A percentile compares a stretch with the other conserved stretches of the same genome.
phyloP scores from a whole-genome alignment of 192 early-diverging fungal species.

The Geosiphon pyriformis region DNA sequence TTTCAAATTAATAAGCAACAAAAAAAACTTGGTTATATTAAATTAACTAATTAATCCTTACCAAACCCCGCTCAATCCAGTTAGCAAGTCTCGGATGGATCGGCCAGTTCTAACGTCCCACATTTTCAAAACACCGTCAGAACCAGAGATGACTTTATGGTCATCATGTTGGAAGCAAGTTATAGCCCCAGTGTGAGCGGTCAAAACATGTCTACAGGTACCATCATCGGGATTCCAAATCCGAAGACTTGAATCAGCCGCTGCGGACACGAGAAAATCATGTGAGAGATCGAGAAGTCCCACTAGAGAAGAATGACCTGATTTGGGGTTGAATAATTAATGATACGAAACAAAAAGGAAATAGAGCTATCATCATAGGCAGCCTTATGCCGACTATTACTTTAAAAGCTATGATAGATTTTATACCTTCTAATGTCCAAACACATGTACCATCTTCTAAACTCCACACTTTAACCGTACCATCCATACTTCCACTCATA shows the following conservation, averaged over 20 bases:
- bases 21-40: background rate
- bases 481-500: slow-evolving; percentile 93
- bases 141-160: slow-evolving; percentile 88
- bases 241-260: slow-evolving; percentile 89
- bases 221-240: slow-evolving; percentile 80
- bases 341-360: too few relatives aligned
- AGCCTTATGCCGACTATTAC: background rate
- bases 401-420: slow-evolving; percentile 48
- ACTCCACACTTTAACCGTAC: slow-evolving; percentile 90
- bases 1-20: background rate
- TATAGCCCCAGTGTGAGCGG: slow-evolving; percentile 83
- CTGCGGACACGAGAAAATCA: slow-evolving; percentile 86
- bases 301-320: slow-evolving; percentile 91
- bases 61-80: slow-evolving; percentile 86
- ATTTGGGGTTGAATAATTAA: too few relatives aligned
- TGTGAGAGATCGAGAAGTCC: slow-evolving; percentile 85
- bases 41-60: background rate
- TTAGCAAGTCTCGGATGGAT: slow-evolving; percentile 77
- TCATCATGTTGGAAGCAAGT: slow-evolving; percentile 98
- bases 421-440: slow-evolving; percentile 77
- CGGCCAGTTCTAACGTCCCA: slow-evolving; percentile 92
- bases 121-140: slow-evolving; percentile 89
- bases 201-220: slow-evolving; percentile 58
- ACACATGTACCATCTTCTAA: slow-evolving; percentile 74
- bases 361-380: background rate